Percentiles rank a stretch among this genome's conserved stretches.
Conservation (phyloP, 1,139 yeast species). For the Geotrichum histeridarum region DNA sequence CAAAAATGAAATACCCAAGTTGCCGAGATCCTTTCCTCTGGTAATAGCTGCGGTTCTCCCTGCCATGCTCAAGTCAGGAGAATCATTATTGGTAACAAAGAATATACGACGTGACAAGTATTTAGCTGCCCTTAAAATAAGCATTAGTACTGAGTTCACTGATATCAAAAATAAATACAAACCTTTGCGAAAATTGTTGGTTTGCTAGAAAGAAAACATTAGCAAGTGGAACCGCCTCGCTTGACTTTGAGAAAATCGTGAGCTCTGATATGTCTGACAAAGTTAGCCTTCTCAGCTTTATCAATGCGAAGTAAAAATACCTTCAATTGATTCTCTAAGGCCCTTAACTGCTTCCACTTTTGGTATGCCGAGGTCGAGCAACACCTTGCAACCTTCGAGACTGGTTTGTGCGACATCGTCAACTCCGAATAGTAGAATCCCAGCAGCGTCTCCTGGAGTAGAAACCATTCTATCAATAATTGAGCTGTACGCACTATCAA, state of each 20-base stretch:
- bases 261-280: not conserved
- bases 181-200: conserved; percentile 26
- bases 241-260: not conserved
- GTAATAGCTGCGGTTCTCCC: conserved; percentile 47
- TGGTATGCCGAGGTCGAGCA: conserved; percentile 35
- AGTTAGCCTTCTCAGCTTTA: conserved; percentile 5
- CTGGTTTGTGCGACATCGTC: conserved; percentile 22
- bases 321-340: conserved; percentile 28
- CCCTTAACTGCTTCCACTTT: conserved; percentile 29
- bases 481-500: conserved; percentile 33
- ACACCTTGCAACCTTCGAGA: conserved; percentile 21
- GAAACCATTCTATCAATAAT: conserved; percentile 33
- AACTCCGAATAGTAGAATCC: conserved; percentile 35
- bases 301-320: conserved; percentile 18
- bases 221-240: conserved; percentile 19
- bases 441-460: conserved; percentile 33
- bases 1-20: conserved; percentile 6
- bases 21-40: conserved; percentile 49
- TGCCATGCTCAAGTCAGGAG: conserved; percentile 42
- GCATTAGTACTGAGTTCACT: conserved; percentile 6
- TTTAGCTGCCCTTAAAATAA: conserved; percentile 20
- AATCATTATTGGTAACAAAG: conserved; percentile 57
- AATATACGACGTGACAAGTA: conserved; percentile 39
- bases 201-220: conserved; percentile 31
- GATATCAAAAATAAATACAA: not conserved